Conservation (phyloP, 805 yeast genomes). For the Pachysolen tannophilus region DNA sequence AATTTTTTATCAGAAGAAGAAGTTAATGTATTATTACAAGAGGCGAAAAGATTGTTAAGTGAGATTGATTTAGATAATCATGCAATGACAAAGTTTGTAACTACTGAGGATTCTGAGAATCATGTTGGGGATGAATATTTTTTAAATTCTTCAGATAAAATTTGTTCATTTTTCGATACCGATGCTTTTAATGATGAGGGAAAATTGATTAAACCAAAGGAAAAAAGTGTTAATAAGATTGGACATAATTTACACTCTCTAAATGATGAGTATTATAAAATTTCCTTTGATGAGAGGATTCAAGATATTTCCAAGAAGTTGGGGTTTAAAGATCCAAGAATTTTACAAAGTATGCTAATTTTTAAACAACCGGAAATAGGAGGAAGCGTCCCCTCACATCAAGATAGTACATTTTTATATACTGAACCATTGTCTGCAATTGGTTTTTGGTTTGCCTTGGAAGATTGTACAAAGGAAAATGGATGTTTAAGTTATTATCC, state of each 20-base stretch:
- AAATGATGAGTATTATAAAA: conserved; percentile 36
- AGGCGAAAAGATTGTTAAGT: conserved; percentile 36
- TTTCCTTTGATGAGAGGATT: conserved; percentile 46
- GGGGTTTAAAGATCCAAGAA: conserved; percentile 55
- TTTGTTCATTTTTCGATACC: conserved; percentile 62
- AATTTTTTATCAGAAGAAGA: conserved; percentile 40
- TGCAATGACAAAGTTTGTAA: conserved; percentile 65
- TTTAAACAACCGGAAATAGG: conserved; percentile 73
- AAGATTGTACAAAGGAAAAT: conserved; percentile 57
- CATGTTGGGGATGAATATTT: conserved; percentile 74
- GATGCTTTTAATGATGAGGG: conserved; percentile 55
- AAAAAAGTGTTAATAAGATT: conserved; percentile 60
- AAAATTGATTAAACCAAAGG: conserved; percentile 42
- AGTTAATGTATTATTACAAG: conserved; percentile 29
- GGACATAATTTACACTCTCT: conserved; percentile 70
- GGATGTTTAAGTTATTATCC: conserved; percentile 68
- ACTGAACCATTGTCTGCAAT: conserved; percentile 65
- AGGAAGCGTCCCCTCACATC: conserved; percentile 70
- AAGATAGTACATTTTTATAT: conserved; percentile 65
- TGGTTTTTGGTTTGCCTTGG: conserved; percentile 79
- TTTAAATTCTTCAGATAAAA: conserved; percentile 58
- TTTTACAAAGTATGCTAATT: conserved; percentile 71
- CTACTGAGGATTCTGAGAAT: conserved; percentile 35
- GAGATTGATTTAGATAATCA: conserved; percentile 47
- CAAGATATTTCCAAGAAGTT: conserved; percentile 43